Base-by-base conservation (phyloP, 139 green algal species). In the Raphidocelis subcapitata region DNA sequence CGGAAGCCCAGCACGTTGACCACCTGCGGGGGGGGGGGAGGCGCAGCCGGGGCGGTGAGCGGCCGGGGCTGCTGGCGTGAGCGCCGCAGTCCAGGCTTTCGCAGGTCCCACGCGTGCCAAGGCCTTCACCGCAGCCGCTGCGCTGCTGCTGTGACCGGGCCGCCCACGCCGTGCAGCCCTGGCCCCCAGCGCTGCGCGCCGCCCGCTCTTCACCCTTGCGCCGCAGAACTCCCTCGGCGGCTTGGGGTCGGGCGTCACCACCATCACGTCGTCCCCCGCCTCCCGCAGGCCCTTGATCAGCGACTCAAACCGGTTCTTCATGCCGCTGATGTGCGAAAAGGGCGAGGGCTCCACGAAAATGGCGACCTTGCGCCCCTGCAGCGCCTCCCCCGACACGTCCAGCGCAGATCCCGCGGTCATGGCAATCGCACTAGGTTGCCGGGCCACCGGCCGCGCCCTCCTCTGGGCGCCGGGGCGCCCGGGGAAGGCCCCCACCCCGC, bases 231-330 rank as follows among this genome's bases (percentile, higher is more conserved):
- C 85, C 23, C 82, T 77, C 4, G 91, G 90, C 20, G 84, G 81
- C 3, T 82, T 69, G 1, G 73, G 65, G 72, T 88, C 84, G n/a
- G 90, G 88, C 5, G 92, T 97, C 21, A 97, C 73, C 1, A 97
- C 91, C 28, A 91, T 77, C 44, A 97, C 92, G 28, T 97, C 92
- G 71, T 93, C 87, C 21, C 93, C 94, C 26, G 79, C 71, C n/a
- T 95, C 86, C 15, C 80, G 54, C 56, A 97, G 76, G 56, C 85
- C 86, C 41, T 85, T 85, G 68, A 98, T 97, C 26, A 97, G 83
- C 36, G 89, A 94, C 24, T 88, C 79, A 75, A 97, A 98, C 0
- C 94, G 84, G 79, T 97, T 97, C 79, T 97, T 96, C 84, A 94
- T 94, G 57, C 94, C 94, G 49, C 64, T 85, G 2, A 95, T 82